Evolutionary conservation across 2,329 filamentous ascomycete genomes (phyloP), one percentile per base, ranked within the genome.

Genomic region (Fusarium sp.): DNA sequence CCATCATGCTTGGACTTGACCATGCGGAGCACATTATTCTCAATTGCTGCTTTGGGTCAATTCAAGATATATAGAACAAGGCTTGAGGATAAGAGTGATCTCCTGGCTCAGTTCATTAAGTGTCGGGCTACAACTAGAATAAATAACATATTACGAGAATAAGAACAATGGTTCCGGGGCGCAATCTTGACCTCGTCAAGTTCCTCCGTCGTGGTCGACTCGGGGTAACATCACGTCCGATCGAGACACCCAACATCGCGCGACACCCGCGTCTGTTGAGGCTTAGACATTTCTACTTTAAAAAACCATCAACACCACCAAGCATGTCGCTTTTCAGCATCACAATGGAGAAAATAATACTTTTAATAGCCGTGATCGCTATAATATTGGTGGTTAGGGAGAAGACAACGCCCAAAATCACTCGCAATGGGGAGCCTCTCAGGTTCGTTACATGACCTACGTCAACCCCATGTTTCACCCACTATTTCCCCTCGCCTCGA

Each of bases 271-370:
- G 48, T 27, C 6, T 4, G 33, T 16, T 61, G 37, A 66, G 24
- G 68, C 45, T 10, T n/a, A 64, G 14, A 69, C 61, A 72, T 65
- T 69, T 66, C 68, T 29, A 69, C 65, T 22, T 56, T 64, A 11
- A 62, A 69, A 69, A 59, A 24, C 6, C 27, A 29, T 14, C 20
- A 37, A 5, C 52, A 11, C 9, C 18, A 43, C 16, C 8, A 2
- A 67, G 16, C 22, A 78, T 78, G 76, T 58, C 69, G 8, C 66
- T 77, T 41, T 64, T 78, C 29, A 71, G 39, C 27, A 59, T 75
- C 35, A 54, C 35, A 16, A 4, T 11, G 14, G 67, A 56, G 4
- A 48, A 57, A n/a, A 50, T 22, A 11, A 1, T 70, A 9, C 16
- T 77, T 9, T 2, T 70, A 2, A 24, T 39, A 18, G 22, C 9